phyloP scores from a whole-genome alignment of 306 rosid species.

The Corylus americana region DNA sequence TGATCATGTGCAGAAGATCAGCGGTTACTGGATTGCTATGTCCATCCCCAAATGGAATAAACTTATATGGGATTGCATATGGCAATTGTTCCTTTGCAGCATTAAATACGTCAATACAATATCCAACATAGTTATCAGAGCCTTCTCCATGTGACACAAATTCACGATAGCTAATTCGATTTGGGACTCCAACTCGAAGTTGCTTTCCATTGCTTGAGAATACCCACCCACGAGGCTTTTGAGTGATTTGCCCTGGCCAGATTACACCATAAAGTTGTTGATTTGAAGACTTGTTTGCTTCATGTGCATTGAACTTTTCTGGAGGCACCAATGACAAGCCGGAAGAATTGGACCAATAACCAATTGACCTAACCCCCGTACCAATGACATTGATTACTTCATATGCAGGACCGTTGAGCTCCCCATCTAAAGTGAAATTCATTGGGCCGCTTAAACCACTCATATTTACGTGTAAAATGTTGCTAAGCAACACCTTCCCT shows the following conservation, averaged over 20 bases:
- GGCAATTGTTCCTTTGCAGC: slow-evolving; percentile 32
- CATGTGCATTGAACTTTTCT: slow-evolving; percentile 44
- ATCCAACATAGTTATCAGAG: slow-evolving; percentile 65
- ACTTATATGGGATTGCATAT: slow-evolving; percentile 28
- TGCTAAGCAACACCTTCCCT: slow-evolving; percentile 48
- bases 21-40: slow-evolving; percentile 4
- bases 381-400: slow-evolving; percentile 85
- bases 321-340: slow-evolving; percentile 67
- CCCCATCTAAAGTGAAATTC: slow-evolving; percentile 51
- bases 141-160: slow-evolving; percentile 50
- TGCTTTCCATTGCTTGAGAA: slow-evolving; percentile 81
- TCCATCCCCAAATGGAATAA: slow-evolving; percentile 37
- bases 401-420: slow-evolving; percentile 64
- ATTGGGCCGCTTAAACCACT: slow-evolving; percentile 72
- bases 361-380: slow-evolving; percentile 57
- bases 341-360: slow-evolving; percentile 91
- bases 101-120: slow-evolving; percentile 50
- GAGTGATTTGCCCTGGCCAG: slow-evolving; percentile 79
- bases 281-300: slow-evolving; percentile 40
- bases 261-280: slow-evolving; percentile 45
- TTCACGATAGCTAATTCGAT: slow-evolving; percentile 52
- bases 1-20: slow-evolving; percentile 45
- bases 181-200: slow-evolving; percentile 75
- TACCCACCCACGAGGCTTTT: slow-evolving; percentile 95
- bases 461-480: slow-evolving; percentile 62